These are phyloP conservation scores for Nissolia schottii DNA, from an alignment of 306 rosid genomes.

Conservation along the genomic window DNA sequence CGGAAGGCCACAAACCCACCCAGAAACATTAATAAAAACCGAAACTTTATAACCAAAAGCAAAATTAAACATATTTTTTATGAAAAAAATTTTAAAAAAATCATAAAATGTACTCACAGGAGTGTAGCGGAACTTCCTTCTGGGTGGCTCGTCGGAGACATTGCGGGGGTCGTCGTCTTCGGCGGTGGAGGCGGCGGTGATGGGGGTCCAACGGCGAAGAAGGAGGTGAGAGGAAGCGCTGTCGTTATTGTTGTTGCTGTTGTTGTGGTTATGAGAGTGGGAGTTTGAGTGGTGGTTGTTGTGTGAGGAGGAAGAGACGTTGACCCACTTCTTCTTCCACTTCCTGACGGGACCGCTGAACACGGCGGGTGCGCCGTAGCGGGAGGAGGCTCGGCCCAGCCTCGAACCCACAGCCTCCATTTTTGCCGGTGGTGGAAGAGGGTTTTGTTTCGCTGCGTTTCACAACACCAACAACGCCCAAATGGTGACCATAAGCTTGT, in stretches of 20 bases:
- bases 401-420: constrained; percentile 94
- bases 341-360: constrained; percentile 92
- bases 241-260: constrained; percentile 28
- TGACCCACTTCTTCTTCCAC: constrained; percentile 98
- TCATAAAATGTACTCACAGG: constrained; percentile 49
- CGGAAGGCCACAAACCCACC: neutral
- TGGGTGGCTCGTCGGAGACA: constrained; percentile 66
- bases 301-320: constrained; percentile 55
- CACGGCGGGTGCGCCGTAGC: constrained; percentile 84
- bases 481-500: too few species aligned
- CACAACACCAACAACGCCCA: neutral
- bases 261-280: constrained; percentile 33
- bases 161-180: constrained; percentile 13
- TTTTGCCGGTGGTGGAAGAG: neutral
- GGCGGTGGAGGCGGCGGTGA: constrained; percentile 23
- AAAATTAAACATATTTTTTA: neutral
- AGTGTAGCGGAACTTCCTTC: constrained; percentile 89
- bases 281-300: constrained; percentile 16
- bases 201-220: constrained; percentile 96
- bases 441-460: neutral
- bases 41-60: neutral
- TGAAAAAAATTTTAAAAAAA: neutral
- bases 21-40: constrained; percentile 2
- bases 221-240: constrained; percentile 52
- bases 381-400: constrained; percentile 83